Evolutionary conservation across 2,329 filamentous ascomycete species (phyloP), one percentile per base, ranked within the genome.

Genomic region (Dichotomopilus funicola): DNA sequence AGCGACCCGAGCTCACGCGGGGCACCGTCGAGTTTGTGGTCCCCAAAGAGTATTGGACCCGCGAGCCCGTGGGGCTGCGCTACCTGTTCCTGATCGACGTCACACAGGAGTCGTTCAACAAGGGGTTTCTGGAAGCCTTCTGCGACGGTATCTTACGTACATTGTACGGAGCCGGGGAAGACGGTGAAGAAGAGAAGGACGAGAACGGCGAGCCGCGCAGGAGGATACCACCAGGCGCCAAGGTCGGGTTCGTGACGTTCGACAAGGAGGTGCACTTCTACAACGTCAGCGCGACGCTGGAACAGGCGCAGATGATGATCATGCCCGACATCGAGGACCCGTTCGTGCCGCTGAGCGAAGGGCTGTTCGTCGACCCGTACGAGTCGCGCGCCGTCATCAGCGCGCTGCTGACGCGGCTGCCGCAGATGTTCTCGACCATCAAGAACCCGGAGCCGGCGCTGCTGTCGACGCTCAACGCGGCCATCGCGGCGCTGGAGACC

Each of bases 231-330:
- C 75, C 82, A 52, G 91, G 90, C 10, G 83, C 89, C 49, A 96
- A 90, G 74, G 85, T 99, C 59, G 94, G 92, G 49, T 96, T 99
- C 68, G 85, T 97, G 60, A 96, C 94, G 1, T 99, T 87, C 69
- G 94, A 99, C 75, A 92, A 90, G 71, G 91, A 96, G 65, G 88
- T 99, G 57, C 94, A 99, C 68, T 99, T 97, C 70, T 99, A 97
- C 77, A 97, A 97, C 67, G 84, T 96, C 64, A 90, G 86, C 66
- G 73, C 90, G 40, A 80, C 80, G 42, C 76, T 96, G 43, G 87
- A 94, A 54, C 85, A 91, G 72, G 90, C 94, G 8, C 94, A 99
- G 68, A 96, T 99, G 90, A 83, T 99, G 77, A 91, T 99, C 50
- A 96, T 99, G 89, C 89, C 94, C 3, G 94, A 99, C 68, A 81